These are phyloP conservation scores for Rhodotorula toruloides DNA, from an alignment of 768 basidiomycete species.

Conservation along the genomic window DNA sequence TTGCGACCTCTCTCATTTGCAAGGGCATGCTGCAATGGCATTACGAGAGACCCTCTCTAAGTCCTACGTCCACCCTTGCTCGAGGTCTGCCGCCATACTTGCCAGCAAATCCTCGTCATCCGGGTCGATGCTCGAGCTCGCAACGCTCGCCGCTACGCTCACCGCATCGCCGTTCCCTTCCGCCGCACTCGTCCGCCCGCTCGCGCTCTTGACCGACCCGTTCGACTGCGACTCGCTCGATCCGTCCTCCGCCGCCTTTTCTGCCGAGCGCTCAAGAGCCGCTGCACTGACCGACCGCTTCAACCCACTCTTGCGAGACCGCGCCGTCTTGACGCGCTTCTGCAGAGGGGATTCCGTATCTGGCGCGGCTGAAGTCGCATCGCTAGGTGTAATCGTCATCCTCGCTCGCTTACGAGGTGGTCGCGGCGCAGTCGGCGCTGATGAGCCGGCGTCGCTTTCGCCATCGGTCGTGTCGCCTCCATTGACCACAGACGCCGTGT, in stretches of 20 bases:
- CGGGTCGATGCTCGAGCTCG: conserved; percentile 22
- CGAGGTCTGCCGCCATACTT: conserved; percentile 28
- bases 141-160: conserved; percentile 21
- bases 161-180: too few species aligned
- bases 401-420: background rate
- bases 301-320: conserved; percentile 13
- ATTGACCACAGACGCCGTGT: conserved; percentile 6
- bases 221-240: background rate
- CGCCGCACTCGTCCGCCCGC: background rate
- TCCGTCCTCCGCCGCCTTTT: background rate
- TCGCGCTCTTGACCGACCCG: background rate
- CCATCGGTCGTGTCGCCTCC: conserved; percentile 3
- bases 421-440: background rate
- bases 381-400: background rate
- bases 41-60: too few species aligned
- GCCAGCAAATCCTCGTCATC: conserved; percentile 36
- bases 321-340: conserved; percentile 35
- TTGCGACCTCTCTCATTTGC: background rate
- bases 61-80: conserved; percentile 17
- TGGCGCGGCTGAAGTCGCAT: accelerated
- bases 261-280: background rate
- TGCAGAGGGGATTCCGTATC: conserved; percentile 28
- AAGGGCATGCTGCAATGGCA: too few species aligned
- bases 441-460: conserved; percentile 12
- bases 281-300: conserved; percentile 28